A percentile compares a stretch with the other conserved stretches of the same genome.
phyloP scores from a whole-genome alignment of 345 rosid genomes.

The Dipteronia sinensis region DNA sequence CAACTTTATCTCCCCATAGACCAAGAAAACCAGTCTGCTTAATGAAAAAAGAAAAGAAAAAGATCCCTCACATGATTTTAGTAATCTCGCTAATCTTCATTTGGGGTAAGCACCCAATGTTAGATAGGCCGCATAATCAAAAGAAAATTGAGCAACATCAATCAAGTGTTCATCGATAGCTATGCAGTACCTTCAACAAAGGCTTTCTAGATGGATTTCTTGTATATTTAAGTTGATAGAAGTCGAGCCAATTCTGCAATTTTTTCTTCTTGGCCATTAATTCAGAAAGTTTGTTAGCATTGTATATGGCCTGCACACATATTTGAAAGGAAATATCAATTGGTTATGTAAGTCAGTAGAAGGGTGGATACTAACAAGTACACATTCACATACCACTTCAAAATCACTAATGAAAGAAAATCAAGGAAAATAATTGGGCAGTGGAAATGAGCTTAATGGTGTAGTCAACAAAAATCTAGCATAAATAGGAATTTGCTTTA shows the following conservation, averaged over 20 bases:
- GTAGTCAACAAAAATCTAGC: neutral
- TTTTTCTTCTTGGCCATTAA: constrained; percentile 65
- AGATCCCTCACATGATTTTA: constrained; percentile 9
- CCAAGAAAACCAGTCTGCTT: constrained; percentile 76
- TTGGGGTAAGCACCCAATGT: neutral
- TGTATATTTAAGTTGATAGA: constrained; percentile 67
- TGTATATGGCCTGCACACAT: constrained; percentile 66
- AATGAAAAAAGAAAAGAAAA: constrained; percentile 20
- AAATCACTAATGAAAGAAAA: too few species aligned
- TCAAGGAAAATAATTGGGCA: too few species aligned
- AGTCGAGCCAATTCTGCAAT: constrained; percentile 83
- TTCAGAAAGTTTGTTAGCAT: constrained; percentile 69
- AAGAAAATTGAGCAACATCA: neutral
- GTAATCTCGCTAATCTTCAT: constrained; percentile 1
- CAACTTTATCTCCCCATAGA: constrained; percentile 65
- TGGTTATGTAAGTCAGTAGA: too few species aligned
- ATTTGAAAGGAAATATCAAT: constrained; percentile 3
- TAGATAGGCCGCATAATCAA: neutral
- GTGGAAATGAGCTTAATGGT: too few species aligned
- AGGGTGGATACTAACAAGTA: too few species aligned
- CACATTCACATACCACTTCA: too few species aligned
- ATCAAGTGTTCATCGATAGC: neutral
- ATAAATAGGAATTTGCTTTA: neutral
- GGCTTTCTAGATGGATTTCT: constrained; percentile 66
- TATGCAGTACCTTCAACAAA: constrained; percentile 47